Conservation (phyloP, 75 land plant species). For the Sequoiadendron giganteum region DNA sequence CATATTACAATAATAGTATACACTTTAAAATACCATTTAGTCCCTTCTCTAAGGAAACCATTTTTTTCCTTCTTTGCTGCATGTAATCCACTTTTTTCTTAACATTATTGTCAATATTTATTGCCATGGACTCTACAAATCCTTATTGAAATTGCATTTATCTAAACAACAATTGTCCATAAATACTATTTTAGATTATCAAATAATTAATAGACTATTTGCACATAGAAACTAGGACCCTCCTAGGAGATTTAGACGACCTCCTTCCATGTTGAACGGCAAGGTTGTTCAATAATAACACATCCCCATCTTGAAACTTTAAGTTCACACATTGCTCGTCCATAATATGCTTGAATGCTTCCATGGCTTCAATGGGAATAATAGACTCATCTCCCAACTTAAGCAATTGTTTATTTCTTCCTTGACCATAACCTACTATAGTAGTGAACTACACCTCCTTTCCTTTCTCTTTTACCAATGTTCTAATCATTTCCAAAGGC, state of each 20-base stretch:
- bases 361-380: slow-evolving; percentile 11
- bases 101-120: too few species aligned
- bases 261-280: slow-evolving; percentile 21
- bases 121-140: too few species aligned
- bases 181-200: too few species aligned
- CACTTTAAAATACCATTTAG: too few species aligned
- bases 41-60: too few species aligned
- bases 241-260: slow-evolving; percentile 18
- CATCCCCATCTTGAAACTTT: slow-evolving; percentile 21
- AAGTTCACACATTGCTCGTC: slow-evolving; percentile 22
- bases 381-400: slow-evolving; percentile 20
- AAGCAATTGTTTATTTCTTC: neutral
- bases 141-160: too few species aligned
- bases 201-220: neutral
- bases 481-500: neutral
- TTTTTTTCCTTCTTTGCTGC: too few species aligned
- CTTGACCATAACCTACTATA: neutral
- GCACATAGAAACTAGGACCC: slow-evolving; percentile 16
- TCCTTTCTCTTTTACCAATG: slow-evolving; percentile 4
- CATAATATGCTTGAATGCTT: neutral
- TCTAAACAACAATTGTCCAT: too few species aligned
- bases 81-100: too few species aligned
- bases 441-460: slow-evolving; percentile 11
- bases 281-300: slow-evolving; percentile 20
- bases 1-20: too few species aligned